Conservation (phyloP, 805 yeast genomes). For the Monosporozyma solicola region DNA sequence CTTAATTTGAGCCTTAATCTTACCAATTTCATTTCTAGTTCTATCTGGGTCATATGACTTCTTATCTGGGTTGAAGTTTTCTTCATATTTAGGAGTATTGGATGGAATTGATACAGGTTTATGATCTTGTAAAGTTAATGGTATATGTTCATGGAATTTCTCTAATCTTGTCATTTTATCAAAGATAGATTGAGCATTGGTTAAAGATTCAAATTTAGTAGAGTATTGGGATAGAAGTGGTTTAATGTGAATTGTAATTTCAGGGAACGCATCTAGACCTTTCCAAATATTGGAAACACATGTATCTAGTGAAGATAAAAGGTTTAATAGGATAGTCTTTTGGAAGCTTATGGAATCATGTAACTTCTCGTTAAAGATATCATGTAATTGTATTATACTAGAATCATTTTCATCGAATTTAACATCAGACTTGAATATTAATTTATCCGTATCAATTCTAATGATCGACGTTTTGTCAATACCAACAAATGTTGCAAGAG, state of each 20-base stretch:
- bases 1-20: slow-evolving; percentile 78
- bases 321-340: slow-evolving; percentile 22
- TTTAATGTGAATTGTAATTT: slow-evolving; percentile 44
- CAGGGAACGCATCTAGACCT: slow-evolving; percentile 52
- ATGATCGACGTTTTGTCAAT: slow-evolving; percentile 2
- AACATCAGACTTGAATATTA: slow-evolving; percentile 12
- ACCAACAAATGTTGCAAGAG: slow-evolving; percentile 35
- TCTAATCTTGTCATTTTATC: slow-evolving; percentile 41
- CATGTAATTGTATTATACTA: slow-evolving; percentile 14
- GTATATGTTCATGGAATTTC: slow-evolving; percentile 49
- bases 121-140: slow-evolving; percentile 76
- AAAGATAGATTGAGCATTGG: slow-evolving; percentile 28
- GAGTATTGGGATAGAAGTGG: slow-evolving; percentile 35
- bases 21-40: slow-evolving; percentile 71
- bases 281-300: slow-evolving; percentile 42
- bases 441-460: slow-evolving; percentile 17
- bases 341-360: slow-evolving; percentile 19
- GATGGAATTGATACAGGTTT: slow-evolving; percentile 77
- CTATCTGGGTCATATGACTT: slow-evolving; percentile 81
- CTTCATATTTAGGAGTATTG: slow-evolving; percentile 86
- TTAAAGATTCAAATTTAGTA: slow-evolving; percentile 30
- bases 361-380: slow-evolving; percentile 19
- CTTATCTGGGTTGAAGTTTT: slow-evolving; percentile 91
- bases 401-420: slow-evolving; percentile 6
- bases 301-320: slow-evolving; percentile 26